phyloP scores from a whole-genome alignment of 345 rosid genomes.

The Syzygium oleosum region DNA sequence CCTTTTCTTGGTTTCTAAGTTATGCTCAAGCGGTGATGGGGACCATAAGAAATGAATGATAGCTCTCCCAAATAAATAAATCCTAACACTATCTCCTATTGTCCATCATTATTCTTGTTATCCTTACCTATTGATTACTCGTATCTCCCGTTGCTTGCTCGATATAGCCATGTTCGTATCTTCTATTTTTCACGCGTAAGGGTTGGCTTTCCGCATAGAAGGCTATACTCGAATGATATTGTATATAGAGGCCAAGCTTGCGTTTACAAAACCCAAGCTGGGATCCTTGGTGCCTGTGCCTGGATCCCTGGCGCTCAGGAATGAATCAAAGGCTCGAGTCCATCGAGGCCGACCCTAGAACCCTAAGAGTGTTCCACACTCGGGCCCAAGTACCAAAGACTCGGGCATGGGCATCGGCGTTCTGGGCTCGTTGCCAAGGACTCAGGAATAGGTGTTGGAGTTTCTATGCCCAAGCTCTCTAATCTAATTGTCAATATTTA shows the following conservation, averaged over 20 bases:
- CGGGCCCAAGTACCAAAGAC: fast-evolving
- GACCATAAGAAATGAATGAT: neutral
- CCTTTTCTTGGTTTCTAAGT: neutral
- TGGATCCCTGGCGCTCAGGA: neutral
- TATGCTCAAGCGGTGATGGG: neutral
- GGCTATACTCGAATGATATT: neutral
- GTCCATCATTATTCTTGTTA: neutral
- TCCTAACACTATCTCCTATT: neutral
- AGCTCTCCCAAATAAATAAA: neutral
- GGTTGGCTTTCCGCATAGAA: neutral
- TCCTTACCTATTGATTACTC: neutral
- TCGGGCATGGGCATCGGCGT: neutral
- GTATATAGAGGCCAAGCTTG: neutral
- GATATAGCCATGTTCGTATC: neutral
- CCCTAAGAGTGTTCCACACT: neutral
- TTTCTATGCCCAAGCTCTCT: neutral
- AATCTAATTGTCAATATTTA: neutral
- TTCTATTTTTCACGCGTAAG: neutral
- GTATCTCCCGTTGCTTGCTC: neutral
- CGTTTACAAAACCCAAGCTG: too few species aligned
- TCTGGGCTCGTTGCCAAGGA: neutral
- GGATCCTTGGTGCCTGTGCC: too few species aligned
- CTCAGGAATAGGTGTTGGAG: neutral
- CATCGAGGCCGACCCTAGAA: neutral
- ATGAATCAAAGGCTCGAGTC: neutral